These are phyloP conservation scores for Hysterium pulicare DNA, from an alignment of 2,329 filamentous ascomycete species.

Conservation along the genomic window DNA sequence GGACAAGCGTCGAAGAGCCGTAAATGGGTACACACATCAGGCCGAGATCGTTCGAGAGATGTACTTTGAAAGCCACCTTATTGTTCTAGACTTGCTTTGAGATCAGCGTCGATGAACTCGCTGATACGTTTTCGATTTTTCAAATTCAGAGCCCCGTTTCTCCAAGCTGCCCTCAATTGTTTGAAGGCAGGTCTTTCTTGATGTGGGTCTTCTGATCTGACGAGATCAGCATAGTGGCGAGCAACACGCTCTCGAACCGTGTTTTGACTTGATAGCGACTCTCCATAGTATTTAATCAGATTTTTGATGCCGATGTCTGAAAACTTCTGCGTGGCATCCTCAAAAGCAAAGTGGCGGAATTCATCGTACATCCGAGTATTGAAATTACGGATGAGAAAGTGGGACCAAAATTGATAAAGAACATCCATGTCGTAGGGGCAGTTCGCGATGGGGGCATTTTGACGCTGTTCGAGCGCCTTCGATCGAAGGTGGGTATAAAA, in stretches of 20 bases:
- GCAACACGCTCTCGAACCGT: conserved; percentile 53
- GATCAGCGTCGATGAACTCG: conserved; percentile 49
- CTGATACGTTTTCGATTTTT: conserved; percentile 57
- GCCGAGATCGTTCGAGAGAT: conserved; percentile 3
- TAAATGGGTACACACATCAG: conserved; percentile 7
- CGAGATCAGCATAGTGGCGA: conserved; percentile 54
- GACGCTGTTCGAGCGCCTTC: conserved; percentile 50
- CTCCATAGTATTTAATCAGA: conserved; percentile 64
- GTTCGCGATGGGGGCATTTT: conserved; percentile 40
- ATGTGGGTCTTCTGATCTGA: conserved; percentile 45
- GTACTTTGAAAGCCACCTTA: conserved; percentile 9
- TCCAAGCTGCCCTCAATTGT: conserved; percentile 52
- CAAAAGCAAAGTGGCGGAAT: conserved; percentile 64
- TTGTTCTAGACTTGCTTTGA: conserved; percentile 52
- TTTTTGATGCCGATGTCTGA: conserved; percentile 57
- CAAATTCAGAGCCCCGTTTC: conserved; percentile 52
- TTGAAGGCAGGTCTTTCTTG: conserved; percentile 47
- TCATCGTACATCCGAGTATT: conserved; percentile 73
- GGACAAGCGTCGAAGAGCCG: conserved; percentile 5
- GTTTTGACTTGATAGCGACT: conserved; percentile 49
- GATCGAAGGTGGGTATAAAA: conserved; percentile 48
- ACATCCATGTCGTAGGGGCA: conserved; percentile 60
- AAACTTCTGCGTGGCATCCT: conserved; percentile 56
- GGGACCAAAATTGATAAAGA: conserved; percentile 72
- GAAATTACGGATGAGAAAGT: conserved; percentile 70